Percentiles rank a stretch among this genome's conserved stretches.
Conservation (phyloP, 73 alveolate species). For the Diophrys appendiculata region DNA sequence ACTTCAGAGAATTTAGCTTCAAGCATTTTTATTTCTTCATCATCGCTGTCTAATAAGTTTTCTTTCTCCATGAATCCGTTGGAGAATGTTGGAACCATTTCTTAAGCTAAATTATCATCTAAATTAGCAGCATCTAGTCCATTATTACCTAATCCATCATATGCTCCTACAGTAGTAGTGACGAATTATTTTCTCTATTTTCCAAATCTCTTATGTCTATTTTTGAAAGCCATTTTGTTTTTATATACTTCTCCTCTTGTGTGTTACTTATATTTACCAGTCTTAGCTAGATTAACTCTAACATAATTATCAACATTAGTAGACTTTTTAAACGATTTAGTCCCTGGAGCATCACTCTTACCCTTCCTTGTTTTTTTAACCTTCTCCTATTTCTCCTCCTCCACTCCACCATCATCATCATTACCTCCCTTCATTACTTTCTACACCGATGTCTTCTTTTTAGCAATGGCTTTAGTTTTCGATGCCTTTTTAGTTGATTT, state of each 20-base stretch:
- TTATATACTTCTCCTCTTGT: background rate
- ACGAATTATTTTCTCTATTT: background rate
- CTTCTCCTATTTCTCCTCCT: background rate
- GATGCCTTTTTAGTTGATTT: background rate
- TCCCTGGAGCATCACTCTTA: no score
- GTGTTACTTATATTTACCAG: background rate
- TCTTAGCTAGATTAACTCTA: background rate
- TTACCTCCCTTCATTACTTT: background rate
- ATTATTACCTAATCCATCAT: conserved; percentile 55
- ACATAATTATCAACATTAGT: background rate
- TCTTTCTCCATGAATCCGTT: background rate
- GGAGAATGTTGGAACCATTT: conserved; percentile 54
- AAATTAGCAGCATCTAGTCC: conserved; percentile 43
- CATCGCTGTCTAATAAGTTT: background rate
- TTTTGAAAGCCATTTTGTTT: background rate
- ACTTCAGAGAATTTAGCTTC: background rate
- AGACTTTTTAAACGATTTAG: no score
- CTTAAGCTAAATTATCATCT: conserved; percentile 26
- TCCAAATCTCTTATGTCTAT: background rate
- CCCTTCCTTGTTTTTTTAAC: background rate
- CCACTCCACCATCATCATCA: background rate
- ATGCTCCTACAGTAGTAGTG: background rate
- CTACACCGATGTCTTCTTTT: background rate
- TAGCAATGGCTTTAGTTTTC: background rate
- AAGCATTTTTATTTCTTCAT: background rate